Evolutionary conservation across 345 rosid species (phyloP).

Genomic region (Trapa bicornis): DNA sequence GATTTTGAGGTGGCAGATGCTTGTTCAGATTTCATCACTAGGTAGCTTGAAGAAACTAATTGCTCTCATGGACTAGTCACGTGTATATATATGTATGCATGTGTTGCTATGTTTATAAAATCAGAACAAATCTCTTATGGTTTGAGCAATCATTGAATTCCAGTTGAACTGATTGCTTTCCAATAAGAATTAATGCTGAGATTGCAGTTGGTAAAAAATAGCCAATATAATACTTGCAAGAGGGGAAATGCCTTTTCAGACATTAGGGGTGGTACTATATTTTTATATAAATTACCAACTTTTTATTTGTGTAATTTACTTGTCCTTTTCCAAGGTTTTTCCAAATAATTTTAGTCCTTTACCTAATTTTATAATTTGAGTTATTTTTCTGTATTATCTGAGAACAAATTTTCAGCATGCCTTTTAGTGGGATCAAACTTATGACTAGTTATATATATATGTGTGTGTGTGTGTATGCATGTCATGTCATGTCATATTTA

Average conservation of each 20-base stretch:
- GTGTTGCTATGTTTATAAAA: not conserved
- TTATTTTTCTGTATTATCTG: conserved; percentile 58
- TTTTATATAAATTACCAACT: not conserved
- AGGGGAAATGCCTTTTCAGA: not conserved
- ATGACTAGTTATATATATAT: conserved; percentile 24
- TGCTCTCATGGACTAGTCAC: not conserved
- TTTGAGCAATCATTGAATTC: not conserved
- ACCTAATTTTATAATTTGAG: conserved; percentile 14
- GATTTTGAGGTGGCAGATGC: conserved; percentile 65
- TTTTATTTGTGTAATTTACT: not conserved
- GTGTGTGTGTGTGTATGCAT: not conserved
- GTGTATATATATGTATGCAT: not conserved
- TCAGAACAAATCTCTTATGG: not conserved
- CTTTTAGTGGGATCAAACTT: conserved; percentile 80
- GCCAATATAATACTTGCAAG: not conserved
- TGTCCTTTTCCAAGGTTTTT: not conserved
- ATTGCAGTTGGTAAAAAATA: not conserved
- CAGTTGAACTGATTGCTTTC: not conserved
- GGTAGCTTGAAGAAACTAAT: conserved; percentile 23
- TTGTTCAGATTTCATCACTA: conserved; percentile 69
- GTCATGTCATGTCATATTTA: not conserved
- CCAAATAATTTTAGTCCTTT: not conserved
- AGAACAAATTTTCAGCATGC: conserved; percentile 80
- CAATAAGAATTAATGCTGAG: not conserved
- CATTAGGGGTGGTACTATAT: not conserved